phyloP scores from a whole-genome alignment of 176 grass and related monocot species.

The Juncus effusus region DNA sequence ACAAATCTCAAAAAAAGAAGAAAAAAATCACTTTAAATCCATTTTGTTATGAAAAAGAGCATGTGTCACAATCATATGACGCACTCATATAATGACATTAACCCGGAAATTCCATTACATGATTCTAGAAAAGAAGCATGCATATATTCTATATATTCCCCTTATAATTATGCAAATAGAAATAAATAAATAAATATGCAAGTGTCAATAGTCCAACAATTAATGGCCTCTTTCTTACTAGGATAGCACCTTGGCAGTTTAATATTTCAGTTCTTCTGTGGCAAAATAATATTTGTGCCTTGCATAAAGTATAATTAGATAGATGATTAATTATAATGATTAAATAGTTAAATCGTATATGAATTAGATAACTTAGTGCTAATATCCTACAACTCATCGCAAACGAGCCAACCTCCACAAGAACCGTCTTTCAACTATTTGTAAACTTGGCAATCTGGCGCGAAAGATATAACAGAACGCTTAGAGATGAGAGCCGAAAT shows the following conservation, averaged over 20 bases:
- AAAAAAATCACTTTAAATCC: background rate
- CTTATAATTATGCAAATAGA: background rate
- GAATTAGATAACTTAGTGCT: too few relatives aligned
- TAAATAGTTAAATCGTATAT: too few relatives aligned
- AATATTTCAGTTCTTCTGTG: slow-evolving; percentile 7
- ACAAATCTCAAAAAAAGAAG: too few relatives aligned
- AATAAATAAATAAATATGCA: background rate
- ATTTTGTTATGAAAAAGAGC: background rate
- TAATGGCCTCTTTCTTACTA: slow-evolving; percentile 14
- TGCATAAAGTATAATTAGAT: background rate
- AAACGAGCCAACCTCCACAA: too few relatives aligned
- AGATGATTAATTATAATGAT: too few relatives aligned
- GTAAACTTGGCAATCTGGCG: too few relatives aligned
- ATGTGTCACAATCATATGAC: slow-evolving; percentile 2
- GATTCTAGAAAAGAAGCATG: slow-evolving; percentile 19
- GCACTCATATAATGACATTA: slow-evolving; percentile 9
- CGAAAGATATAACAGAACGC: too few relatives aligned
- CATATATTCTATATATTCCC: slow-evolving; percentile 13
- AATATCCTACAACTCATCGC: too few relatives aligned
- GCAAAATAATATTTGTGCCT: background rate
- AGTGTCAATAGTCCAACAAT: background rate
- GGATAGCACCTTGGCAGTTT: slow-evolving; percentile 22
- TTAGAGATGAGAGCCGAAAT: too few relatives aligned
- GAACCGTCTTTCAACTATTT: too few relatives aligned
- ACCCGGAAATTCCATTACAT: slow-evolving; percentile 14